Evolutionary conservation across 306 rosid genomes (phyloP), one percentile per base, ranked within the genome.

Genomic region (Coriaria nepalensis): DNA sequence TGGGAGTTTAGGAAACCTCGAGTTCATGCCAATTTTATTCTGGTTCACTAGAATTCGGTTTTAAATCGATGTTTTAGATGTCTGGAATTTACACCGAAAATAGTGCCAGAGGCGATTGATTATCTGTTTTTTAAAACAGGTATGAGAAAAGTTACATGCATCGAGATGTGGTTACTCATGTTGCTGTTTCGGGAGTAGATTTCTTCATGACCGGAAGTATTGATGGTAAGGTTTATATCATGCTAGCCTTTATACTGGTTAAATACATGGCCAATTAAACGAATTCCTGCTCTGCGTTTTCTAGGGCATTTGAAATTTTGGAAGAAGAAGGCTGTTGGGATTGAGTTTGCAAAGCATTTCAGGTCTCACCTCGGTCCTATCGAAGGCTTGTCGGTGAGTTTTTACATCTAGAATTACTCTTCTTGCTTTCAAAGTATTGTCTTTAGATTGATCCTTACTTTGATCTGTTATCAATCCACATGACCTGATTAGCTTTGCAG

Each of bases 91-190:
- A 20, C 29, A 20, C 29, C 29, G 3, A 20, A 20, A 20, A 20
- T 20, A 20, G 29, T 20, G 48, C 13, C 12, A 44, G 8, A 9
- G 62, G 29, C 20, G 6, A 13, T 65, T 8, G 2, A 15, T 35
- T 35, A 42, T 14, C 7, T 36, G 8, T 36, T 10, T 6, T 50
- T 43, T 36, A 38, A n/a, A 37, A 38, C 64, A 90, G 98, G 98
- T 90, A 90, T 29, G 98, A 90, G 78, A 90, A 90, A 45, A 90
- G 98, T 55, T 85, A 85, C 59, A 90, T 90, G 98, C 98, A 90
- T 53, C 85, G 95, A 0, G 94, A 85, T 34, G 95, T 90, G 69
- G 95, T 82, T 59, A 90, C 94, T 0, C 98, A 90, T 73, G 95
- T 85, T 43, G 94, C 87, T 61, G 95, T 85, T 53, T 85, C 95